Evolutionary conservation across 2,329 filamentous ascomycete genomes (phyloP).

Genomic region (Scedosporium boydii): DNA sequence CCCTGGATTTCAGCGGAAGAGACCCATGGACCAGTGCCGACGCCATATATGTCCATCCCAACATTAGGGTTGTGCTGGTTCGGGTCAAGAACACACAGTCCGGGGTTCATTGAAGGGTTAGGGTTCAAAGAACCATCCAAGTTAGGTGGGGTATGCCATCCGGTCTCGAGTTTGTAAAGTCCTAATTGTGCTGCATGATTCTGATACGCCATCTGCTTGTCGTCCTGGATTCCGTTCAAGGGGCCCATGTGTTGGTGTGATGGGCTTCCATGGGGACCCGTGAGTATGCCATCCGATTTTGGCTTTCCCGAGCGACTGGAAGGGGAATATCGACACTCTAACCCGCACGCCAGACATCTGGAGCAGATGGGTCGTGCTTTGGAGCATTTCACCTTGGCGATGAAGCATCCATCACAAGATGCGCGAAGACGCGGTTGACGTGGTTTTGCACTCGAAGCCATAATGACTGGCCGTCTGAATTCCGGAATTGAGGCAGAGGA

Average conservation of each 20-base stretch:
- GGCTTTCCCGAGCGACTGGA: constrained; percentile 34
- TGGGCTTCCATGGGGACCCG: neutral
- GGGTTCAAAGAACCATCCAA: constrained; percentile 23
- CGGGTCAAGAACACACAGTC: constrained; percentile 19
- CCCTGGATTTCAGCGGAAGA: constrained; percentile 25
- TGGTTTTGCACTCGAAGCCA: constrained; percentile 1
- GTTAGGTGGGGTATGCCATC: constrained; percentile 28
- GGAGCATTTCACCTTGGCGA: constrained; percentile 47
- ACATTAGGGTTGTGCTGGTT: constrained; percentile 6
- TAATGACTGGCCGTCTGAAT: neutral
- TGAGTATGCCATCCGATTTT: neutral
- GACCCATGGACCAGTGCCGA: constrained; percentile 27
- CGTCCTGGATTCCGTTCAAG: neutral
- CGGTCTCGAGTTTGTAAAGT: constrained; percentile 26
- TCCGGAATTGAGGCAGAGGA: neutral
- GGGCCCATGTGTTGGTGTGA: neutral
- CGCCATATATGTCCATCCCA: constrained; percentile 23
- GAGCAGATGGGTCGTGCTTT: constrained; percentile 43
- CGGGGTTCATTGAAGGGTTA: constrained; percentile 24
- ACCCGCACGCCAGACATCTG: constrained; percentile 39
- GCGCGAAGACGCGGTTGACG: constrained; percentile 33
- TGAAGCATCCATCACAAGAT: constrained; percentile 45
- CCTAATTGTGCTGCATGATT: constrained; percentile 8
- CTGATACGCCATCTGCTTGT: neutral
- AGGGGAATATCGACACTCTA: constrained; percentile 41